These are phyloP conservation scores for Tylopilus vinaceipallidus DNA, from an alignment of 768 basidiomycete species.

Conservation along the genomic window DNA sequence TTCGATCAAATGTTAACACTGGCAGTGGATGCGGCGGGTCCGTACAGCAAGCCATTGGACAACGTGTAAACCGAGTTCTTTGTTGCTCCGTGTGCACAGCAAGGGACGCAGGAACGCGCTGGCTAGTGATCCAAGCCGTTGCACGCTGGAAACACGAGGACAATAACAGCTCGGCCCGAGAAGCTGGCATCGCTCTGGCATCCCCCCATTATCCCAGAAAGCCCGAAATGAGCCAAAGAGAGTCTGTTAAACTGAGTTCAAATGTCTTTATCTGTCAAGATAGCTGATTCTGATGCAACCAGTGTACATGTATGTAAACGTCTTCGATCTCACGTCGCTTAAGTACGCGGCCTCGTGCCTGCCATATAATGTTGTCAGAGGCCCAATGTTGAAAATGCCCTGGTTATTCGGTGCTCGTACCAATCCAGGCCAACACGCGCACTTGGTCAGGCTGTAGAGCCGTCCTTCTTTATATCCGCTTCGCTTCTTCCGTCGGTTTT, in stretches of 20 bases:
- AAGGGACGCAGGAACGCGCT: background rate
- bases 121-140: background rate
- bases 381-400: constrained; percentile 19
- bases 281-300: constrained; percentile 14
- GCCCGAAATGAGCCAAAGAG: constrained; percentile 27
- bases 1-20: background rate
- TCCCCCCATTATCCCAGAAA: constrained; percentile 22
- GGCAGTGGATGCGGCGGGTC: background rate
- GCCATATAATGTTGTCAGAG: constrained; percentile 33
- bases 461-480: constrained; percentile 24
- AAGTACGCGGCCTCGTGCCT: constrained; percentile 32
- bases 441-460: constrained; percentile 25
- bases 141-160: constrained; percentile 32
- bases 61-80: constrained; percentile 9
- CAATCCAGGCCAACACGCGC: constrained; percentile 30
- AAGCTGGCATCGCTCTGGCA: background rate
- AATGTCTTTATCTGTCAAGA: constrained; percentile 18
- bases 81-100: constrained; percentile 10
- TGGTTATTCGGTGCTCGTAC: constrained; percentile 21
- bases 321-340: constrained; percentile 34
- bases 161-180: constrained; percentile 17
- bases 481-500: background rate
- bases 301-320: constrained; percentile 17
- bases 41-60: constrained; percentile 9
- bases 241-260: constrained; percentile 17